Conservation (phyloP, 148 eudicot genomes). For the Chenopodium quinoa region DNA sequence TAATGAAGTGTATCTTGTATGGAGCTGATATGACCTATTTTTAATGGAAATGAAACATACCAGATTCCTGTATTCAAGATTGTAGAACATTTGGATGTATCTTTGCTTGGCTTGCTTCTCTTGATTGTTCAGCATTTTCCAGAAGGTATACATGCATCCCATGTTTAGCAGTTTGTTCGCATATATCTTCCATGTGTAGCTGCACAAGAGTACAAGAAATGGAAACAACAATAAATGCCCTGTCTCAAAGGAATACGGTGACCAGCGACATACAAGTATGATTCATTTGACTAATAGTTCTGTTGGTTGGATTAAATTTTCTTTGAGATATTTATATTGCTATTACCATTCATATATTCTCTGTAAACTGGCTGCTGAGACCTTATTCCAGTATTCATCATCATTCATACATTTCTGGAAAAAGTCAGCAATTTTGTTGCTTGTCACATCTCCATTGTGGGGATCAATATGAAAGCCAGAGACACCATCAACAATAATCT, state of each 20-base stretch:
- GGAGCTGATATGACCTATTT: background rate
- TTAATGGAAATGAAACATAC: conserved; percentile 26
- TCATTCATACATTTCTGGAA: conserved; percentile 74
- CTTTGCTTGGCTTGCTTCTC: conserved; percentile 85
- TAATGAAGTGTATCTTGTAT: conserved; percentile 9
- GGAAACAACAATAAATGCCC: background rate
- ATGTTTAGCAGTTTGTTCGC: conserved; percentile 88
- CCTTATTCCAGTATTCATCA: conserved; percentile 50
- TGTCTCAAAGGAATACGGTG: background rate
- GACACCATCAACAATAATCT: conserved; percentile 80
- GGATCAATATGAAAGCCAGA: conserved; percentile 91
- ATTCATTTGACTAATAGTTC: background rate
- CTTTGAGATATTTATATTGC: background rate
- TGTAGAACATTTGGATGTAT: conserved; percentile 80
- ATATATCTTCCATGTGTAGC: conserved; percentile 98
- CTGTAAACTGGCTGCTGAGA: conserved; percentile 60
- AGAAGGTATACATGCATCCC: conserved; percentile 74
- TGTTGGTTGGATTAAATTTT: background rate
- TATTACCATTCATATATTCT: conserved; percentile 86
- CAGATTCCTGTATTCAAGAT: conserved; percentile 73
- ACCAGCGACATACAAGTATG: background rate
- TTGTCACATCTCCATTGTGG: conserved; percentile 66
- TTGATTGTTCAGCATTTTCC: conserved; percentile 66
- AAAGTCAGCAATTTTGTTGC: conserved; percentile 82
- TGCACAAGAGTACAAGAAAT: conserved; percentile 30